A percentile compares a stretch with the other conserved stretches of the same genome.
These are phyloP conservation scores for Phytophthora nicotianae DNA, from an alignment of 352 stramenopile genomes.

Conservation along the genomic window DNA sequence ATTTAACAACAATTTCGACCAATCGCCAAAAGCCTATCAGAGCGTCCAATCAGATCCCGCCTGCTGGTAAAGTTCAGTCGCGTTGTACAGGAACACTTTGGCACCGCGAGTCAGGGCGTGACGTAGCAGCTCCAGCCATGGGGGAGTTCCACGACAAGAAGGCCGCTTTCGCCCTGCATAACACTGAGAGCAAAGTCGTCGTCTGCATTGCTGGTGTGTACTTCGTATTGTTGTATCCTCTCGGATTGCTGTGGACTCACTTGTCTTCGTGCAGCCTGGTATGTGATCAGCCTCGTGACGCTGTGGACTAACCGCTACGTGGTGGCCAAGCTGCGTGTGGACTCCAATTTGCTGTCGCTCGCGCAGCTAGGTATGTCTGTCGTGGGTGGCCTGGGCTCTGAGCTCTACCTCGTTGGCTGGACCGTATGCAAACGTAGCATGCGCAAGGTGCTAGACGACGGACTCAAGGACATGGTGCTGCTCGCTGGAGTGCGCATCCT, in stretches of 20 bases:
- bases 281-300: conserved; percentile 77
- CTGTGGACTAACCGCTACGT: conserved; percentile 89
- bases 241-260: conserved; percentile 3
- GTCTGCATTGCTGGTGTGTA: conserved; percentile 61
- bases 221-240: conserved; percentile 1
- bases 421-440: conserved; percentile 52
- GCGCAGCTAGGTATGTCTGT: conserved; percentile 84
- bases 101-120: background rate
- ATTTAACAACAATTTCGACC: background rate
- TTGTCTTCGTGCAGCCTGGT: conserved; percentile 58
- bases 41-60: conserved; percentile 10
- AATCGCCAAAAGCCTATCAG: background rate
- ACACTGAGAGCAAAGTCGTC: conserved; percentile 62
- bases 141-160: conserved; percentile 39
- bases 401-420: conserved; percentile 80
- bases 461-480: conserved; percentile 84
- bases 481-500: conserved; percentile 84
- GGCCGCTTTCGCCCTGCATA: conserved; percentile 23
- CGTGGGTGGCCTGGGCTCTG: conserved; percentile 64
- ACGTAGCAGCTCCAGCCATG: conserved; percentile 21
- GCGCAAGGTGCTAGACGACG: conserved; percentile 56
- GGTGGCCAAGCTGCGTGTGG: conserved; percentile 70
- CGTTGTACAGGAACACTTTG: conserved; percentile 19
- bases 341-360: conserved; percentile 81
- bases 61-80: conserved; percentile 28